Evolutionary conservation across 2,329 filamentous ascomycete species (phyloP).

Genomic region (Tympanopsis confertula): DNA sequence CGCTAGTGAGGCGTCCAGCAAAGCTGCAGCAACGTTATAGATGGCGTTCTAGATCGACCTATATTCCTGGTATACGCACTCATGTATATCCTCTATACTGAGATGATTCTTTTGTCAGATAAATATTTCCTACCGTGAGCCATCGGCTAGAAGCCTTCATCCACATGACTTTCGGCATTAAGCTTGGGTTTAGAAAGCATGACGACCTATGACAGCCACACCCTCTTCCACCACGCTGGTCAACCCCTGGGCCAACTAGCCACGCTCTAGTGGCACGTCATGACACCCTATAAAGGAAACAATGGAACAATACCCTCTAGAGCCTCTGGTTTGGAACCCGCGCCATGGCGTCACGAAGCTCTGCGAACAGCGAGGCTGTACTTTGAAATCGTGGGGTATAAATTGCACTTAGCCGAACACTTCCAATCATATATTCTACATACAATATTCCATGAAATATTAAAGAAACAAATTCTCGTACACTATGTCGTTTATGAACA

Average conservation of each 20-base stretch:
- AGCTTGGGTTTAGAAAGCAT: background rate
- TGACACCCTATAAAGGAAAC: background rate
- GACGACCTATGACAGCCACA: background rate
- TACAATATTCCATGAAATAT: background rate
- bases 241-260: too few species aligned
- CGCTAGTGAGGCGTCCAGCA: too few species aligned
- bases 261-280: background rate
- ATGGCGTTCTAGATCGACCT: too few species aligned
- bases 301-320: background rate
- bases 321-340: background rate
- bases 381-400: background rate
- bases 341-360: background rate
- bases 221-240: too few species aligned
- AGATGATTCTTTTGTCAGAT: too few species aligned
- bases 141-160: too few species aligned
- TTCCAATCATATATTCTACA: background rate
- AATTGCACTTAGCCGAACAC: too few species aligned
- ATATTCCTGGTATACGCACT: too few species aligned
- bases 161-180: too few species aligned
- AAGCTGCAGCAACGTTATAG: too few species aligned
- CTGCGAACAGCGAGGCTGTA: background rate
- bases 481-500: constrained; percentile 1
- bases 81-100: too few species aligned
- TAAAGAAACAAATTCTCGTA: background rate
- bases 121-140: too few species aligned